These are phyloP conservation scores for Kodamaea plutei DNA, from an alignment of 1,139 yeast species.

Conservation along the genomic window DNA sequence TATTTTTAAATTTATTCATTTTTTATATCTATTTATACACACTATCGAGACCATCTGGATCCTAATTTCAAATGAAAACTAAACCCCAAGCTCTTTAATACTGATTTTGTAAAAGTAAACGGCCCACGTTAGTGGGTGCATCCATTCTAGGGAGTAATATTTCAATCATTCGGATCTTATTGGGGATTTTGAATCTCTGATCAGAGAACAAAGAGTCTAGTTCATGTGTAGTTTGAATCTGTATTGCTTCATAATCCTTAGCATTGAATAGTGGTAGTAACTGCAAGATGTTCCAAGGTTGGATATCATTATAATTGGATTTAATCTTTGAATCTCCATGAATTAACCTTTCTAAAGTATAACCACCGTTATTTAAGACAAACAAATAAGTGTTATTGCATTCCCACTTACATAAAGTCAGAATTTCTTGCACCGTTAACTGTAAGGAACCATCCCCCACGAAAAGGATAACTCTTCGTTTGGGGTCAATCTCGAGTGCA, in stretches of 20 bases:
- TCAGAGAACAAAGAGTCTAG: slow-evolving; percentile 55
- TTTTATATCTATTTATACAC: too few relatives aligned
- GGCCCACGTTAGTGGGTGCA: too few relatives aligned
- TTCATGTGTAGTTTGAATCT: slow-evolving; percentile 64
- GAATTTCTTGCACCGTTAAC: slow-evolving; percentile 82
- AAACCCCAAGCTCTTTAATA: too few relatives aligned
- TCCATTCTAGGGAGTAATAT: slow-evolving; percentile 77
- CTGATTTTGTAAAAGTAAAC: too few relatives aligned
- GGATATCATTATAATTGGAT: slow-evolving; percentile 76
- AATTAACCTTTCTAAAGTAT: slow-evolving; percentile 84
- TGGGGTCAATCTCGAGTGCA: slow-evolving; percentile 60
- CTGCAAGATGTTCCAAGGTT: slow-evolving; percentile 73
- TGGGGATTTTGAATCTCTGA: slow-evolving; percentile 52
- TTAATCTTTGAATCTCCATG: slow-evolving; percentile 47
- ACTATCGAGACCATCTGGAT: too few relatives aligned
- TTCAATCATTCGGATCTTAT: slow-evolving; percentile 73
- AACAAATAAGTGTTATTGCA: slow-evolving; percentile 71
- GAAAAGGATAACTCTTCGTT: slow-evolving; percentile 71
- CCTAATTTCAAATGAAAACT: too few relatives aligned
- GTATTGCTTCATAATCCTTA: slow-evolving; percentile 49
- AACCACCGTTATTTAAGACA: slow-evolving; percentile 81
- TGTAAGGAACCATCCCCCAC: slow-evolving; percentile 92
- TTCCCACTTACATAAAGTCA: slow-evolving; percentile 78
- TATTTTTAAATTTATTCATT: too few relatives aligned
- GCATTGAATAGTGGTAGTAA: slow-evolving; percentile 73